Evolutionary conservation across 2,329 filamentous ascomycete species (phyloP), one percentile per base, ranked within the genome.

Genomic region (Sporothrix dimorphospora): DNA sequence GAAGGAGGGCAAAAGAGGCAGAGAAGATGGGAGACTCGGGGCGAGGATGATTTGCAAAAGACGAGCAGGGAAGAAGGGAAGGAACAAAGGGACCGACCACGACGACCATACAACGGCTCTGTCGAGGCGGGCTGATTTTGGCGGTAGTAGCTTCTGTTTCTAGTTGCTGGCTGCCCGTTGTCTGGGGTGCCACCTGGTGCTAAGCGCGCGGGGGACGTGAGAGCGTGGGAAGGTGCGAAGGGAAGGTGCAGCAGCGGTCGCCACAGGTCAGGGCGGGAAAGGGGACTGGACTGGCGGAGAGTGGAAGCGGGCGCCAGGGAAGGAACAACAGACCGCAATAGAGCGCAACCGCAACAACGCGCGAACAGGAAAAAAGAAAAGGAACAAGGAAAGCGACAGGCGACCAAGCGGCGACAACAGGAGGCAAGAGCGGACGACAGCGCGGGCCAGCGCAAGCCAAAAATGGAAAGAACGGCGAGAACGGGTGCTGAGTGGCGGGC

Each of bases 141-240:
- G 19, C 55, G 47, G 55, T 38, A 27, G 69, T 45, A 51, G 47
- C 34, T 47, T 53, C 40, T 72, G 72, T 57, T 69, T 16, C 38
- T 72, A 45, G 65, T 66, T 47, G 27, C 19, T 59, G 40, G 63
- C 42, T 47, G 59, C 30, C 19, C 66, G 47, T 67, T 70, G 55
- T 70, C 55, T 70, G 53, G 42, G 68, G 42, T 42, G 51, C 49
- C 42, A 57, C 38, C 40, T 63, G 45, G 65, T 70, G 66, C 66
- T 72, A 73, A 73, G 72, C 72, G 72, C 72, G 72, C 71, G 69
- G 53, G 66, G 53, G 40, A n/a, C 55, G 40, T 27, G 59, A 65
- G 19, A 24, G 27, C 53, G 53, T 45, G 38, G 59, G 53, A 53
- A 51, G n/a, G n/a, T 49, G 34, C 16, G 21, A 63, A 16, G 24